These are phyloP conservation scores for Lichina pygmaea DNA, from an alignment of 495 filamentous ascomycete genomes.

Conservation along the genomic window DNA sequence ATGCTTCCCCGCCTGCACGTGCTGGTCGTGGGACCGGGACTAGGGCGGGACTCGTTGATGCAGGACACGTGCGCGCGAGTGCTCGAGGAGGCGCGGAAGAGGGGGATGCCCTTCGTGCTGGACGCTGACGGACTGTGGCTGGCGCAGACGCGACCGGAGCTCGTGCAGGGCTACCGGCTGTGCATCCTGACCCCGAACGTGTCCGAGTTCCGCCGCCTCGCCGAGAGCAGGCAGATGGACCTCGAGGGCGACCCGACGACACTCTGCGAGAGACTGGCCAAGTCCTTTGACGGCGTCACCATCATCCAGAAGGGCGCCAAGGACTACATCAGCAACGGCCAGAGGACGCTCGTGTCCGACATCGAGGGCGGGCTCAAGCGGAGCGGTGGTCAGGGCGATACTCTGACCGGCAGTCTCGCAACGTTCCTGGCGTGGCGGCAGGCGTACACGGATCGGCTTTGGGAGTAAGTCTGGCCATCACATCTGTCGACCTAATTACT, in stretches of 20 bases:
- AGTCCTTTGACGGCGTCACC: constrained; percentile 63
- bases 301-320: constrained; percentile 73
- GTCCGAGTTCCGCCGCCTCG: constrained; percentile 68
- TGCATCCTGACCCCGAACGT: constrained; percentile 90
- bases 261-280: constrained; percentile 44
- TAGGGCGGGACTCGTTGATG: constrained; percentile 74
- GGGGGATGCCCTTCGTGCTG: constrained; percentile 54
- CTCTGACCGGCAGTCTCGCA: constrained; percentile 66
- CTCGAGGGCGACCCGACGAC: constrained; percentile 18
- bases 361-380: constrained; percentile 61
- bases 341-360: constrained; percentile 43
- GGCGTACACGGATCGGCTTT: constrained; percentile 59
- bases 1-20: constrained; percentile 73
- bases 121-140: constrained; percentile 78
- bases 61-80: constrained; percentile 61
- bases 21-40: constrained; percentile 80
- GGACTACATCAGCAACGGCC: constrained; percentile 69
- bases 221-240: constrained; percentile 39
- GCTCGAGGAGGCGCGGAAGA: constrained; percentile 50
- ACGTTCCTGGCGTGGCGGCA: constrained; percentile 71
- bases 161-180: constrained; percentile 53
- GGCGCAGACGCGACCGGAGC: constrained; percentile 42
- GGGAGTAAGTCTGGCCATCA: constrained; percentile 26
- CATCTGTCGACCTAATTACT: neutral
- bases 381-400: constrained; percentile 88